phyloP scores from a whole-genome alignment of 331 rosid species.

The Prunus yedoensis region DNA sequence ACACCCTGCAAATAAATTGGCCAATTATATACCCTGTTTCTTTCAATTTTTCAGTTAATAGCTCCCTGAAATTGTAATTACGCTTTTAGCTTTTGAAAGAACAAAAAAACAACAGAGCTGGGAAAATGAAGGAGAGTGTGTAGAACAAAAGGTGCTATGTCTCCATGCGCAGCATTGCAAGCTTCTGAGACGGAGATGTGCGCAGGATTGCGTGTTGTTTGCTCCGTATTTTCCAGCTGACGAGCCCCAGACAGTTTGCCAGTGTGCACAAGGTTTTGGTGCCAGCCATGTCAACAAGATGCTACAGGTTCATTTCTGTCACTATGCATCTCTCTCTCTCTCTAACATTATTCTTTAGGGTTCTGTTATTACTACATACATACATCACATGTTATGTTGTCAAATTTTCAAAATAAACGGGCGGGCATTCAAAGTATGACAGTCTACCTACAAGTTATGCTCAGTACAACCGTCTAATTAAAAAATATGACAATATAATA shows the following conservation, averaged over 20 bases:
- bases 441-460: background rate
- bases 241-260: constrained; percentile 88
- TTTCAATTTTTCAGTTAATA: background rate
- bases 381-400: background rate
- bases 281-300: constrained; percentile 98
- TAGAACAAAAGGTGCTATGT: constrained; percentile 71
- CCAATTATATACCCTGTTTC: background rate
- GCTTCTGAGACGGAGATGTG: constrained; percentile 86
- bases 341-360: background rate
- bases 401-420: background rate
- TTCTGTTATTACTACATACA: background rate
- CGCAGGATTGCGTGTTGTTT: constrained; percentile 79
- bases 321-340: constrained; percentile 1
- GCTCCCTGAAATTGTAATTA: background rate
- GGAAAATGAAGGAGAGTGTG: constrained; percentile 67
- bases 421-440: background rate
- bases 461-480: background rate
- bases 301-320: constrained; percentile 64
- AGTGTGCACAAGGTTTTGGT: constrained; percentile 93
- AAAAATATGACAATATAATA: background rate
- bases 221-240: constrained; percentile 98
- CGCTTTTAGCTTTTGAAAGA: background rate
- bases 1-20: constrained; percentile 16
- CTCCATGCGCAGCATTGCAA: constrained; percentile 98
- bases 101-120: background rate